Evolutionary conservation across 345 rosid genomes (phyloP).

Genomic region (Rhodomyrtus tomentosa): DNA sequence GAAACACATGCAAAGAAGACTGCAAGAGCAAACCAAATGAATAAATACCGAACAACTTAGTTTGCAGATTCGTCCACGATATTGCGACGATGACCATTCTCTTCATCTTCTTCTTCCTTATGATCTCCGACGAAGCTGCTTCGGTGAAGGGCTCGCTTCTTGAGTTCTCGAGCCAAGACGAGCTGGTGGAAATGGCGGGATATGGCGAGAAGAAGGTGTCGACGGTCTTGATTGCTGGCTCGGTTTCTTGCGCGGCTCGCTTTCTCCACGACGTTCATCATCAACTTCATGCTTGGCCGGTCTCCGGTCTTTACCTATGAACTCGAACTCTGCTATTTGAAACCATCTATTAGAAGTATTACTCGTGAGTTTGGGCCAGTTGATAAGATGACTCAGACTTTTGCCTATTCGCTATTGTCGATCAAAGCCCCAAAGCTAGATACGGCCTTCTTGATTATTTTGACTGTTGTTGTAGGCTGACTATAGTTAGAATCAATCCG

Average conservation of each 20-base stretch:
- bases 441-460: background rate
- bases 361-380: background rate
- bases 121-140: background rate
- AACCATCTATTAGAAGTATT: background rate
- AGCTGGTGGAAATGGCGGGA: slow-evolving; percentile 50
- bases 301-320: slow-evolving; percentile 2
- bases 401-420: background rate
- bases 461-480: background rate
- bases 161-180: slow-evolving; percentile 27
- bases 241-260: slow-evolving; percentile 20
- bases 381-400: background rate
- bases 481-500: background rate
- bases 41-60: background rate
- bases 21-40: background rate
- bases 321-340: background rate
- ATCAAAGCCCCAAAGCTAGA: background rate
- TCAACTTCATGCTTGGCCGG: background rate
- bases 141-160: slow-evolving; percentile 1
- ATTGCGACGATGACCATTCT: background rate
- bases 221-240: slow-evolving; percentile 39
- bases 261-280: background rate
- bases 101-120: slow-evolving; percentile 1
- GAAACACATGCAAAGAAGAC: background rate
- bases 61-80: background rate
- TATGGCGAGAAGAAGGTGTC: slow-evolving; percentile 65